A percentile compares a stretch with the other conserved stretches of the same genome.
Evolutionary conservation across 768 basidiomycete genomes (phyloP).

Genomic region (Podaxis sp.): DNA sequence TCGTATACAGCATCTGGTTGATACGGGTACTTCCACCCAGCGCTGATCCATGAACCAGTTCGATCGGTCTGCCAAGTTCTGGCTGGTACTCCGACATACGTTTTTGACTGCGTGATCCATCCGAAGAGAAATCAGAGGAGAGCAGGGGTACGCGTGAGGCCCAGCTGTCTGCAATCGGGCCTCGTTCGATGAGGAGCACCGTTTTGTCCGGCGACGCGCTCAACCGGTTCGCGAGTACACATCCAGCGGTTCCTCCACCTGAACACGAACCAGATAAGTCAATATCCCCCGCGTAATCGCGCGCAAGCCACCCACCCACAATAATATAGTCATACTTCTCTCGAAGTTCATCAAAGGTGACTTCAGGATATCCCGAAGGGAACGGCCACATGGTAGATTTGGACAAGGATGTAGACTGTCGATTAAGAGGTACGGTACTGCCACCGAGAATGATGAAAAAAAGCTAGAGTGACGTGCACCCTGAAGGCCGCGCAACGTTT

Average conservation of each 20-base stretch:
- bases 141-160: conserved; percentile 20
- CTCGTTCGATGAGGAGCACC: conserved; percentile 56
- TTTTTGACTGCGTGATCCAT: conserved; percentile 35
- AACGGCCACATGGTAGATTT: conserved; percentile 13
- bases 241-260: conserved; percentile 61
- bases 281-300: neutral
- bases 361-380: neutral
- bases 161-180: conserved; percentile 42
- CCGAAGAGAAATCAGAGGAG: conserved; percentile 13
- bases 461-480: no score
- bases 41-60: conserved; percentile 22
- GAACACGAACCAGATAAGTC: conserved; percentile 17
- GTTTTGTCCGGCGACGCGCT: conserved; percentile 49
- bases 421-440: no score
- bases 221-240: conserved; percentile 55
- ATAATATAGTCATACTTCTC: conserved; percentile 17
- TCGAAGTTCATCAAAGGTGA: conserved; percentile 4
- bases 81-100: conserved; percentile 38
- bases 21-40: conserved; percentile 42
- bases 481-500: no score
- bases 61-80: conserved; percentile 36
- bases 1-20: conserved; percentile 26
- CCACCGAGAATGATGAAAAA: no score
- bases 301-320: conserved; percentile 16
- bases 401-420: neutral